Evolutionary conservation across 768 basidiomycete genomes (phyloP), one percentile per base, ranked within the genome.

Genomic region (Favolaschia claudopus): DNA sequence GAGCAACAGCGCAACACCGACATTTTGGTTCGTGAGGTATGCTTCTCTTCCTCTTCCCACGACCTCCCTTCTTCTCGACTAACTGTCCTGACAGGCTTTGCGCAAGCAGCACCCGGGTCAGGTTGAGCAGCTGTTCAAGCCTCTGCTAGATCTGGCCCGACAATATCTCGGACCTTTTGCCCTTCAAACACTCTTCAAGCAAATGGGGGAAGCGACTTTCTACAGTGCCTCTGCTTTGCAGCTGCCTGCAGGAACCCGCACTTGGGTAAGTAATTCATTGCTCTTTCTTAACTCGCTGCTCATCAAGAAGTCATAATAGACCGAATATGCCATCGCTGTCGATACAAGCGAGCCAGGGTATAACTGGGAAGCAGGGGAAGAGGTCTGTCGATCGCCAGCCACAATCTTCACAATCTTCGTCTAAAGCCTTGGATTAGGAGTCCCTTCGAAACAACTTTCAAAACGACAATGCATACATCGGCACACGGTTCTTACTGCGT

Each of bases 251-350:
- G 69, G 71, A 12, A 29, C 69, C 3, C 17, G 46, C 4, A 38
- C 58, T 22, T 77, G 74, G 74, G 72, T 74, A 44, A 22, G 66
- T n/a, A n/a, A n/a, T n/a, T n/a, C n/a, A n/a, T n/a, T n/a, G n/a
- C n/a, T 68, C 12, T 22, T 31, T 46, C 44, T 19, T 37, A 12
- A 33, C 24, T 37, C 31, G 39, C 28, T 22, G 32, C 46, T 58
- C 24, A 32, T 28, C 24, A 7, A 44, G 58, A 52, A 31, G 42
- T n/a, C 31, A 31, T 29, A 22, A 28, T 64, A n/a, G 67, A 53
- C 31, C 37, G 58, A 69, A 37, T 66, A 65, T 43, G 62, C 59
- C 10, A 48, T 68, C 14, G 34, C 29, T 24, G 31, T 62, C 20
- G 34, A 47, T 8, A 28, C 58, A 12, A n/a, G n/a, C n/a, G 58